Evolutionary conservation across 2,329 filamentous ascomycete genomes (phyloP).

Genomic region (Neocucurbitaria cava): DNA sequence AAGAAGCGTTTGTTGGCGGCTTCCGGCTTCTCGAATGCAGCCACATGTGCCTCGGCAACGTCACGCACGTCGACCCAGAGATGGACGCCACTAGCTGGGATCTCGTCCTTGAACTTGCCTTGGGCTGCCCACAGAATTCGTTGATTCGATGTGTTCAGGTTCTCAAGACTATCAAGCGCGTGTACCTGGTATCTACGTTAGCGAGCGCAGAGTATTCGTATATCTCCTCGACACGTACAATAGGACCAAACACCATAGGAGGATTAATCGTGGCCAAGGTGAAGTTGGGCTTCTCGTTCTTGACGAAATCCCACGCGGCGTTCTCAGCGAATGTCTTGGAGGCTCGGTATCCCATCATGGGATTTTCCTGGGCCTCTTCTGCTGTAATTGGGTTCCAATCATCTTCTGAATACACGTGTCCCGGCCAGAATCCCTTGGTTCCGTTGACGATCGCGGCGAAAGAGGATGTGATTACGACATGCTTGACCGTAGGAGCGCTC

Average conservation of each 20-base stretch:
- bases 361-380: conserved; percentile 56
- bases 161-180: conserved; percentile 67
- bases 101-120: conserved; percentile 65
- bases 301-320: conserved; percentile 61
- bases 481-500: conserved; percentile 70
- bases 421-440: conserved; percentile 59
- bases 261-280: conserved; percentile 58
- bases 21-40: conserved; percentile 62
- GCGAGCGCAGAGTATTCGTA: background rate
- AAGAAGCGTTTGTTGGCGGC: conserved; percentile 70
- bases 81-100: conserved; percentile 64
- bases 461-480: conserved; percentile 74
- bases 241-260: conserved; percentile 59
- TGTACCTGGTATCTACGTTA: conserved; percentile 48
- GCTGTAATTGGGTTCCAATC: conserved; percentile 66
- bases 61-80: conserved; percentile 59
- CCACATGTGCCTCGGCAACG: conserved; percentile 69
- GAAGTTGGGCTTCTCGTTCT: conserved; percentile 60
- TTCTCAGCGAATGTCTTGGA: conserved; percentile 69
- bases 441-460: conserved; percentile 70
- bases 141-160: conserved; percentile 76
- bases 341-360: conserved; percentile 56
- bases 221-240: conserved; percentile 42
- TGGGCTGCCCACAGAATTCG: conserved; percentile 69
- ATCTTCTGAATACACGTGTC: conserved; percentile 59